Evolutionary conservation across 805 yeast species (phyloP).

Genomic region (Candida ovalis): DNA sequence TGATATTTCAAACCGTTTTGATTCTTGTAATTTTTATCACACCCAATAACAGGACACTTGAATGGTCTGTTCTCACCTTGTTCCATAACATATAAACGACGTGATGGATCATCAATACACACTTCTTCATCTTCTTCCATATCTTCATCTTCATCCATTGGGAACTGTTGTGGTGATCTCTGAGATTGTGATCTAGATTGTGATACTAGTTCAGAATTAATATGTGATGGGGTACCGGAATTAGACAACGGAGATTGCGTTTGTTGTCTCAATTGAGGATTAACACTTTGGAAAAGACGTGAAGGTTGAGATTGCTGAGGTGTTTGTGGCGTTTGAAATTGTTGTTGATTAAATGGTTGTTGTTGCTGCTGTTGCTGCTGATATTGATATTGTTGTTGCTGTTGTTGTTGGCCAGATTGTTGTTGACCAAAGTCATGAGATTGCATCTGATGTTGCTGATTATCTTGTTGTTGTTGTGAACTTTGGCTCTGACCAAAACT

Average conservation of each 20-base stretch:
- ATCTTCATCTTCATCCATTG: conserved; percentile 33
- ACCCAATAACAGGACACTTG: conserved; percentile 96
- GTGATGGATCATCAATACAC: conserved; percentile 94
- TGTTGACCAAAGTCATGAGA: conserved; percentile 31
- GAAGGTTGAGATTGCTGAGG: conserved; percentile 7
- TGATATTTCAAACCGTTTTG: conserved; percentile 97
- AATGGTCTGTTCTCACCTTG: conserved; percentile 90
- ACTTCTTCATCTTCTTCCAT: conserved; percentile 36
- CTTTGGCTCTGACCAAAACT: conserved; percentile 15
- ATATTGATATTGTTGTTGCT: conserved; percentile 17
- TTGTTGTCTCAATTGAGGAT: conserved; percentile 16
- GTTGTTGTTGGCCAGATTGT: conserved; percentile 18
- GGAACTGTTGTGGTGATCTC: conserved; percentile 27
- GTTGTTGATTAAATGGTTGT: conserved; percentile 3
- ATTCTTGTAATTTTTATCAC: conserved; percentile 95
- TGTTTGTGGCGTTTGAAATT: conserved; percentile 3
- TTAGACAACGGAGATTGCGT: conserved; percentile 15
- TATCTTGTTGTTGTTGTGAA: conserved; percentile 23
- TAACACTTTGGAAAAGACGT: conserved; percentile 14
- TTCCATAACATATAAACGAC: conserved; percentile 89
- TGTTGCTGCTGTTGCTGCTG: conserved; percentile 13
- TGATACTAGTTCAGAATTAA: neutral
- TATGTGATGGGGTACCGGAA: conserved; percentile 13
- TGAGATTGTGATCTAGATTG: conserved; percentile 6
- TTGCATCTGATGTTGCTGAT: conserved; percentile 23